A percentile compares a stretch with the other conserved stretches of the same genome.
phyloP scores from a whole-genome alignment of 2,329 filamentous ascomycete species.

The Sporothrix curviconia region DNA sequence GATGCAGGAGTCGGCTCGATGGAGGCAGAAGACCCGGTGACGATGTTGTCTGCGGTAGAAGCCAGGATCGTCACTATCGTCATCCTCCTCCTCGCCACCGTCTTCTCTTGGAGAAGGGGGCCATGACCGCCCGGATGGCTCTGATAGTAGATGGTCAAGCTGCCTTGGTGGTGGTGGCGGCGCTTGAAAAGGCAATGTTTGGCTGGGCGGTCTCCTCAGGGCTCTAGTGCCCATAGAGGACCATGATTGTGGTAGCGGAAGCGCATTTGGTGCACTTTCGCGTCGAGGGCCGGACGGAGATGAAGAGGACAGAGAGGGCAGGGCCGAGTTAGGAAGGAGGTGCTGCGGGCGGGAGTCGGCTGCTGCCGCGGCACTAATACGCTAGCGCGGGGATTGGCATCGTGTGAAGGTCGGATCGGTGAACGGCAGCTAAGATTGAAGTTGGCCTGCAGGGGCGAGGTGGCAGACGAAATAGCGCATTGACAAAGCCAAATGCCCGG shows the following conservation, averaged over 20 bases:
- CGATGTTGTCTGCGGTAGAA: conserved; percentile 16
- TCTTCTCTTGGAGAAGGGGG: conserved; percentile 5
- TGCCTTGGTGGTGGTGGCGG: conserved; percentile 20
- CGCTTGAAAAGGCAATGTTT: conserved; percentile 21
- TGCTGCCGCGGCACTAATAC: conserved; percentile 9
- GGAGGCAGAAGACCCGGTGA: conserved; percentile 18
- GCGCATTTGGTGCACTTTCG: neutral
- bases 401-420: conserved; percentile 24
- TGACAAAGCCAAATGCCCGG: conserved; percentile 14
- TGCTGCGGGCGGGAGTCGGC: neutral
- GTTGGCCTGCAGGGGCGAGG: conserved; percentile 24
- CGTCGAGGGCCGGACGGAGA: too few species aligned
- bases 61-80: conserved; percentile 20
- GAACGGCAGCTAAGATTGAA: conserved; percentile 29
- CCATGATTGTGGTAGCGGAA: neutral
- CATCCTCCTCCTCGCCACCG: conserved; percentile 16
- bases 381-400: neutral
- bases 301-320: too few species aligned
- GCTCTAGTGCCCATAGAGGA: too few species aligned
- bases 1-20: neutral
- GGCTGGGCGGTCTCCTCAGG: too few species aligned
- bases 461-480: conserved; percentile 25
- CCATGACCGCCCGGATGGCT: conserved; percentile 2
- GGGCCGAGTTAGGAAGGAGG: too few species aligned
- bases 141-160: conserved; percentile 15